Conservation (phyloP, 2,329 filamentous ascomycete genomes). For the Aspergillus sp. region DNA sequence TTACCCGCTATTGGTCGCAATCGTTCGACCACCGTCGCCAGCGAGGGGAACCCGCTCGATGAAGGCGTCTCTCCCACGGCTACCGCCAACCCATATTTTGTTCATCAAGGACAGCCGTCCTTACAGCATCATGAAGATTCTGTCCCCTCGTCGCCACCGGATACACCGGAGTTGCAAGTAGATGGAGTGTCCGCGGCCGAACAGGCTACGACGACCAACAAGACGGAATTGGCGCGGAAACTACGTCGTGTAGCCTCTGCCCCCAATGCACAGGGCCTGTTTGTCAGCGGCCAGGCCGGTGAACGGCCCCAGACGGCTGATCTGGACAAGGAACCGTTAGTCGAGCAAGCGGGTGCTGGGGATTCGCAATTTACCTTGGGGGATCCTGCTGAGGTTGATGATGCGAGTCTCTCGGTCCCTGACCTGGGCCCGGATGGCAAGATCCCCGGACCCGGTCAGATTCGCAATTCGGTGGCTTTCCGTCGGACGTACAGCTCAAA, state of each 20-base stretch:
- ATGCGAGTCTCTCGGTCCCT: conserved; percentile 23
- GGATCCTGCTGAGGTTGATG: conserved; percentile 31
- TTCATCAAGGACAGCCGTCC: conserved; percentile 87
- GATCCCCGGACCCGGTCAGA: conserved; percentile 58
- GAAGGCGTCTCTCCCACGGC: conserved; percentile 86
- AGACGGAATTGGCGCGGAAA: conserved; percentile 90
- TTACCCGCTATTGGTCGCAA: conserved; percentile 80
- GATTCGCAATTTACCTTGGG: conserved; percentile 48
- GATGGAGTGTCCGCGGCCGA: conserved; percentile 58
- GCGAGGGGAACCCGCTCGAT: conserved; percentile 84
- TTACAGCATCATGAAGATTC: conserved; percentile 90
- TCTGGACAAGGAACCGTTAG: conserved; percentile 70
- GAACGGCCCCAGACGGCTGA: conserved; percentile 78
- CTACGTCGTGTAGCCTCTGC: conserved; percentile 90
- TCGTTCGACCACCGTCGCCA: conserved; percentile 81
- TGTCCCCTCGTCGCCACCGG: conserved; percentile 83
- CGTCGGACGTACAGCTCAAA: conserved; percentile 96
- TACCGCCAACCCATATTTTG: conserved; percentile 94
- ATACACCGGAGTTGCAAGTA: conserved; percentile 72
- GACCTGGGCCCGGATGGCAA: conserved; percentile 48
- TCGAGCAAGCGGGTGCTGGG: conserved; percentile 48
- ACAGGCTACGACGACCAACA: conserved; percentile 67
- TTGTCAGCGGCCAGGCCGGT: conserved; percentile 52
- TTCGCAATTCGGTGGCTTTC: conserved; percentile 63
- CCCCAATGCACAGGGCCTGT: conserved; percentile 91